Conservation (phyloP, 306 rosid species). For the Amphicarpaea edgeworthii region DNA sequence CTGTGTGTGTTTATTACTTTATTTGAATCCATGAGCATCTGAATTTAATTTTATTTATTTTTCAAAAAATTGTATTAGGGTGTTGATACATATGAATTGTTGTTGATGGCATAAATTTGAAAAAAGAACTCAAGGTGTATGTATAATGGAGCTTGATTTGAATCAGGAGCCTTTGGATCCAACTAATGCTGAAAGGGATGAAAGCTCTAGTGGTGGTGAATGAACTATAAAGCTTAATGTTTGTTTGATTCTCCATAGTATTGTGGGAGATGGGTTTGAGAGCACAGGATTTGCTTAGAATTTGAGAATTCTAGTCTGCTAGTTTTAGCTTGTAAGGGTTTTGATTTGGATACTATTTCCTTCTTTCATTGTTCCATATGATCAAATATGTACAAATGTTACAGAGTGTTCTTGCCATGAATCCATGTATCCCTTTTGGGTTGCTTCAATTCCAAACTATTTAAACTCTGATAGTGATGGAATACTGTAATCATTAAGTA, state of each 20-base stretch:
- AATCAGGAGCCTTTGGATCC: constrained; percentile 74
- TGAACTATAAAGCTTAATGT: neutral
- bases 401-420: too few species aligned
- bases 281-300: neutral
- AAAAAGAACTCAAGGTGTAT: constrained; percentile 45
- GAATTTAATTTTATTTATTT: neutral
- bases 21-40: constrained; percentile 6
- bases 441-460: too few species aligned
- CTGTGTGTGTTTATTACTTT: neutral
- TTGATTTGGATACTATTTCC: neutral
- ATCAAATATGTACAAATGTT: neutral
- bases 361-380: too few species aligned
- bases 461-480: neutral
- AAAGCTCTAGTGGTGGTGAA: neutral
- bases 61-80: constrained; percentile 18
- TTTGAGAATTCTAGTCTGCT: neutral
- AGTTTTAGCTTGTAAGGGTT: neutral
- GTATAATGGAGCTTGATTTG: constrained; percentile 68
- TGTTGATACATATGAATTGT: constrained; percentile 41
- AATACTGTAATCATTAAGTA: neutral
- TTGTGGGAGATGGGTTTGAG: constrained; percentile 1
- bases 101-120: constrained; percentile 45
- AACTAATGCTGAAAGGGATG: constrained; percentile 31
- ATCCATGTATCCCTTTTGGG: too few species aligned
- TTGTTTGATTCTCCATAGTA: neutral